These are phyloP conservation scores for Cotoneaster glaucophyllus DNA, from an alignment of 306 rosid species.

Conservation along the genomic window DNA sequence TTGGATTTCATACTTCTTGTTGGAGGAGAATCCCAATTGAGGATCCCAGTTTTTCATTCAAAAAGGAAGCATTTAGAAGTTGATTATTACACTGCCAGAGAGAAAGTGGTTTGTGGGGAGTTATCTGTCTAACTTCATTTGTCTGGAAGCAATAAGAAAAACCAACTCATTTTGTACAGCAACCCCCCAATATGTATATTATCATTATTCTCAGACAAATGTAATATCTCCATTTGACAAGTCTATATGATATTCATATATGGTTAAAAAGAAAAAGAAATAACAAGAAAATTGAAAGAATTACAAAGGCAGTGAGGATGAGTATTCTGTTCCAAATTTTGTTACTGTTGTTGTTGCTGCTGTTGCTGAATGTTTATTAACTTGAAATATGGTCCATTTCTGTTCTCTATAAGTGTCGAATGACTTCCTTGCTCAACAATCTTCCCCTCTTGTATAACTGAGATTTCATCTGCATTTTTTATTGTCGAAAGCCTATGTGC, in stretches of 20 bases:
- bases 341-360: constrained; percentile 31
- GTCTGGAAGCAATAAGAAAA: neutral
- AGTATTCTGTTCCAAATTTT: constrained; percentile 13
- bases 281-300: neutral
- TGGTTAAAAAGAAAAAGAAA: neutral
- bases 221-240: constrained; percentile 1
- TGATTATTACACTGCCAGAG: no score
- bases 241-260: neutral
- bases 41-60: no score
- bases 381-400: constrained; percentile 73
- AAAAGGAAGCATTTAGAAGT: no score
- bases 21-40: no score
- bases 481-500: constrained; percentile 93
- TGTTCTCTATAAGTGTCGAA: constrained; percentile 63
- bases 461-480: constrained; percentile 79
- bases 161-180: neutral
- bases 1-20: no score
- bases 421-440: constrained; percentile 91
- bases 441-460: constrained; percentile 83
- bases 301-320: constrained; percentile 4
- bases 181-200: neutral
- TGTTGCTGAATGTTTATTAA: constrained; percentile 79
- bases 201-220: constrained; percentile 7
- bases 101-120: no score
- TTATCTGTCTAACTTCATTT: neutral